Evolutionary conservation across 2,329 filamentous ascomycete genomes (phyloP).

Genomic region (Venturia oleaginea): DNA sequence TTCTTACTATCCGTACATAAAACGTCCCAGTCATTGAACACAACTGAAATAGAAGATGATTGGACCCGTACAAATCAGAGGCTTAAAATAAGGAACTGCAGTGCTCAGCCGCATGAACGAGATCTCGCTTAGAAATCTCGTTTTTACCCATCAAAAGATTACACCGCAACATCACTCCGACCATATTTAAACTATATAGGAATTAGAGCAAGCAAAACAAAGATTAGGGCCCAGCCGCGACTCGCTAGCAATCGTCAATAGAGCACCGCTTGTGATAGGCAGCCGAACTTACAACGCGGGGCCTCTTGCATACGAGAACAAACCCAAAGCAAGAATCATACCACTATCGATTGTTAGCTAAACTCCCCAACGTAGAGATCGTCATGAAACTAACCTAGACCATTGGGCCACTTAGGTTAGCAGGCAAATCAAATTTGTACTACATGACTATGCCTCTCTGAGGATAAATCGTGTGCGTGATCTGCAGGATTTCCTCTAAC

Average conservation of each 20-base stretch:
- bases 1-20: too few relatives aligned
- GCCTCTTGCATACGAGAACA: background rate
- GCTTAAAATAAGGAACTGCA: too few relatives aligned
- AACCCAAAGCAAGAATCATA: constrained; percentile 3
- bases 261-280: background rate
- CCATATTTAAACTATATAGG: too few relatives aligned
- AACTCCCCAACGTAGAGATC: background rate
- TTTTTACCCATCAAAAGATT: too few relatives aligned
- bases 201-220: background rate
- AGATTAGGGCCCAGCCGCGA: background rate
- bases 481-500: background rate
- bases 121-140: too few relatives aligned
- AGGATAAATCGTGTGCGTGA: background rate
- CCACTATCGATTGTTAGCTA: background rate
- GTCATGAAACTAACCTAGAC: background rate
- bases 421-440: background rate
- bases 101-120: too few relatives aligned
- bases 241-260: background rate
- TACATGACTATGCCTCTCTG: too few relatives aligned
- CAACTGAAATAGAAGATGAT: too few relatives aligned
- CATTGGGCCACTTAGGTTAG: background rate
- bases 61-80: too few relatives aligned
- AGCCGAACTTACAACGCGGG: background rate
- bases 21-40: too few relatives aligned
- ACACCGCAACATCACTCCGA: too few relatives aligned